phyloP scores from a whole-genome alignment of 495 filamentous ascomycete species.

The Aspergillus avenaceus region DNA sequence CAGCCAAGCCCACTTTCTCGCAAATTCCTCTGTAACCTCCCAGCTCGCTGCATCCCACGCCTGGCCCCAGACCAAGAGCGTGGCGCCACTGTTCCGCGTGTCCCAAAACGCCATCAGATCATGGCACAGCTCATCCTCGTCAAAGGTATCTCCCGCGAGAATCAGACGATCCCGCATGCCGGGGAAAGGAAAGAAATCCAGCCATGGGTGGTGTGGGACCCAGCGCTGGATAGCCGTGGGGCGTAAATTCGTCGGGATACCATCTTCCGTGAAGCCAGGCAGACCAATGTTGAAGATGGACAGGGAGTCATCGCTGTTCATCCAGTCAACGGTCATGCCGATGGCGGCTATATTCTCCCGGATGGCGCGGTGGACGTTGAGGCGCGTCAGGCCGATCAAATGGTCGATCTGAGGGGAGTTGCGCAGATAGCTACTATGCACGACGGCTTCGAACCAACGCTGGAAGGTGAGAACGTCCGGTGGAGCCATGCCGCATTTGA shows the following conservation, averaged over 20 bases:
- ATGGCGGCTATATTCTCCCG: conserved; percentile 11
- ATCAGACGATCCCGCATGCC: conserved; percentile 34
- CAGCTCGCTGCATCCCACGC: conserved; percentile 24
- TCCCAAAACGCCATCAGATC: conserved; percentile 29
- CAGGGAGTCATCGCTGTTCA: not conserved
- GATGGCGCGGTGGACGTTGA: conserved; percentile 17
- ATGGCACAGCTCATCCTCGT: conserved; percentile 30
- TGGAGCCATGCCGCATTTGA: not conserved
- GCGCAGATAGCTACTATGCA: not conserved
- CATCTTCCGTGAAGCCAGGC: not conserved
- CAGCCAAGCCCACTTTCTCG: conserved; percentile 25
- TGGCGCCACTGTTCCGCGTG: conserved; percentile 23
- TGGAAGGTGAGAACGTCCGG: not conserved
- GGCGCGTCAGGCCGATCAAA: conserved; percentile 4
- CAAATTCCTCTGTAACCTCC: conserved; percentile 28
- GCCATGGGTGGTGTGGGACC: conserved; percentile 31
- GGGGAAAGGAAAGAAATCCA: conserved; percentile 28
- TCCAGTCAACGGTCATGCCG: conserved; percentile 12
- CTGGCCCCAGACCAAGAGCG: conserved; percentile 28
- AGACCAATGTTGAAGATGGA: conserved; percentile 9
- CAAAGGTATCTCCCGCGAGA: conserved; percentile 17
- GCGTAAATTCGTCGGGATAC: conserved; percentile 25
- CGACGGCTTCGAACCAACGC: conserved; percentile 5
- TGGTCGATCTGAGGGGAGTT: conserved; percentile 8
- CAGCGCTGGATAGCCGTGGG: conserved; percentile 32